These are phyloP conservation scores for Heliocybe sulcata DNA, from an alignment of 1,284 basidiomycete species.

Conservation along the genomic window DNA sequence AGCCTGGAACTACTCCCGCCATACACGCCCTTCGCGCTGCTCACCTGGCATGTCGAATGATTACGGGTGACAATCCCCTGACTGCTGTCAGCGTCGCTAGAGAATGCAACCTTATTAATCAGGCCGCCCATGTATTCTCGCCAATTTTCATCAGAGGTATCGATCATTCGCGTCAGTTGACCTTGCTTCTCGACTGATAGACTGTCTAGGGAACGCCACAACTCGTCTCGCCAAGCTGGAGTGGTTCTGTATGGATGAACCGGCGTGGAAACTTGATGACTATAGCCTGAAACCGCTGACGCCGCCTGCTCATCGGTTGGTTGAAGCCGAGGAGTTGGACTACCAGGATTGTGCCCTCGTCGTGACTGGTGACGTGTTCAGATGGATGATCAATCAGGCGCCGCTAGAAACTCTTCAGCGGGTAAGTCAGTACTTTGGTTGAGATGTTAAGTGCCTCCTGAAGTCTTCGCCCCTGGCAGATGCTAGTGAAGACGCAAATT, in stretches of 20 bases:
- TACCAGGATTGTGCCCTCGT: constrained; percentile 91
- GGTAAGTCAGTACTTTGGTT: constrained; percentile 39
- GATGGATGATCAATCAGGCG: constrained; percentile 97
- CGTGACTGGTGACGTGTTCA: constrained; percentile 95
- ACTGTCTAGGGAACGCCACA: constrained; percentile 47
- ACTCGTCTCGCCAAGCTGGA: constrained; percentile 67
- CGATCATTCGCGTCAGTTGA: constrained; percentile 6
- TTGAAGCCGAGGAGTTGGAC: constrained; percentile 63
- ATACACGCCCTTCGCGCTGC: constrained; percentile 87
- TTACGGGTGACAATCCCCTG: constrained; percentile 95
- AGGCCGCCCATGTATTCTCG: constrained; percentile 88
- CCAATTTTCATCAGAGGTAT: constrained; percentile 76
- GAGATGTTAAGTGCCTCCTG: not conserved
- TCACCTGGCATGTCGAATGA: constrained; percentile 95
- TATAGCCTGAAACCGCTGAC: constrained; percentile 81
- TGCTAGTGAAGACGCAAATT: constrained; percentile 97
- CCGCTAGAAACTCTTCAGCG: constrained; percentile 90
- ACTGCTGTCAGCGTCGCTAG: constrained; percentile 97
- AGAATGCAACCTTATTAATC: constrained; percentile 88
- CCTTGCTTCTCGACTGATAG: not conserved
- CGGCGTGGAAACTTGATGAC: constrained; percentile 77
- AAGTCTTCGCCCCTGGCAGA: constrained; percentile 39
- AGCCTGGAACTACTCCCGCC: constrained; percentile 87
- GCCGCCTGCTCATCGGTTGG: constrained; percentile 56
- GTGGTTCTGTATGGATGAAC: constrained; percentile 94